Percentiles rank a stretch among this genome's conserved stretches.
Evolutionary conservation across 1,284 basidiomycete species (phyloP).

Genomic region (Mycena sp.): DNA sequence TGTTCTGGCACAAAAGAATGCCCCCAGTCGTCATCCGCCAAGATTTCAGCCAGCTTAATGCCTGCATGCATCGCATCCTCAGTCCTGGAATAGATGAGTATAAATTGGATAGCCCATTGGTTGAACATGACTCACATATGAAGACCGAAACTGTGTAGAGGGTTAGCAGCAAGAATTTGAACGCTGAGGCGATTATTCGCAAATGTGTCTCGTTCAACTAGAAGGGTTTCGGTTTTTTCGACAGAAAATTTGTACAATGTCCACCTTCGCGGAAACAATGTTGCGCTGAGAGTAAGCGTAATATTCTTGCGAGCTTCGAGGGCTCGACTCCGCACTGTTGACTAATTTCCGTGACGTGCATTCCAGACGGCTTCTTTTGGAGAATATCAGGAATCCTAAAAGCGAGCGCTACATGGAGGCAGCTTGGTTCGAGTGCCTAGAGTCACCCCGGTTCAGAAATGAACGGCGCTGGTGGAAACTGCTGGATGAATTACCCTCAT

Average conservation of each 20-base stretch:
- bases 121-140: slow-evolving; percentile 16
- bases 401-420: slow-evolving; percentile 14
- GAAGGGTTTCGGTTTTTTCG: background rate
- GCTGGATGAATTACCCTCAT: too few species aligned
- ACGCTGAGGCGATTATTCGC: slow-evolving; percentile 33
- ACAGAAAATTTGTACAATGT: background rate
- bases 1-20: slow-evolving; percentile 28
- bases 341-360: slow-evolving; percentile 41
- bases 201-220: slow-evolving; percentile 34
- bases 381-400: slow-evolving; percentile 44
- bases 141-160: slow-evolving; percentile 25
- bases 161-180: slow-evolving; percentile 28
- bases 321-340: slow-evolving; percentile 37
- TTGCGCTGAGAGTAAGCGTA: slow-evolving; percentile 48
- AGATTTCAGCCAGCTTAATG: slow-evolving; percentile 27
- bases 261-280: slow-evolving; percentile 51
- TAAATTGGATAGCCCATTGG: background rate
- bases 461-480: too few species aligned
- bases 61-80: slow-evolving; percentile 19
- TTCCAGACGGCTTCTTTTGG: slow-evolving; percentile 38
- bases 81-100: slow-evolving; percentile 13
- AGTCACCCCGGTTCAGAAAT: too few species aligned
- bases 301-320: slow-evolving; percentile 44
- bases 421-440: slow-evolving; percentile 26
- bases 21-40: slow-evolving; percentile 29